Evolutionary conservation across 2,329 filamentous ascomycete genomes (phyloP).

Genomic region (Botrytis tulipae): DNA sequence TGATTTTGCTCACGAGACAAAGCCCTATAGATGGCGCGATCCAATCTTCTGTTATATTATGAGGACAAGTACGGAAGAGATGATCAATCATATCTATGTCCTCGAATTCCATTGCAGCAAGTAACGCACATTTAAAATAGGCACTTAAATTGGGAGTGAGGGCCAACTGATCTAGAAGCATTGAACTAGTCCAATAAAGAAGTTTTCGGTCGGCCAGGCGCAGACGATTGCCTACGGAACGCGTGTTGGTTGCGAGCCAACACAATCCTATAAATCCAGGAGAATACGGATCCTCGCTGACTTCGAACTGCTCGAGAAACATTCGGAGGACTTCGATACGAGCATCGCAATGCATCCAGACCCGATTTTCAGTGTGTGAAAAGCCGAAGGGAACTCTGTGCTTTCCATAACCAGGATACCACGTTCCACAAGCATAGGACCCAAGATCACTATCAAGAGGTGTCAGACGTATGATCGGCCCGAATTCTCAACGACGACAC

Average conservation of each 20-base stretch:
- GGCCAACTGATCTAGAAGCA: background rate
- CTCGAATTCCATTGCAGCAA: background rate
- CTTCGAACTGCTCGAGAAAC: background rate
- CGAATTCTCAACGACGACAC: background rate
- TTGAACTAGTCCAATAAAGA: background rate
- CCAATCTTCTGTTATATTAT: background rate
- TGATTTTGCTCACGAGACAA: background rate
- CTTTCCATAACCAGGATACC: background rate
- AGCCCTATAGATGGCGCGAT: accelerated
- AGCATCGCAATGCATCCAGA: background rate
- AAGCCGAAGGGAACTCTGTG: no score
- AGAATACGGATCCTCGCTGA: background rate
- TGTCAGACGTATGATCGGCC: background rate
- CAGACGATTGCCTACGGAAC: background rate
- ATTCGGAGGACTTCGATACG: background rate
- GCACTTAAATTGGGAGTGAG: background rate
- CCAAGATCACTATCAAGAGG: background rate
- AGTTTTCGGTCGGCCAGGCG: background rate
- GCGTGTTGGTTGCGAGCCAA: no score
- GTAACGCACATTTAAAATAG: background rate
- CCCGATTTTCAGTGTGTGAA: background rate
- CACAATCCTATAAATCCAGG: no score
- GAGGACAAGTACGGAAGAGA: background rate
- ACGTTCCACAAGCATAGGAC: background rate
- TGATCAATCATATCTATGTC: background rate